A percentile compares a stretch with the other conserved stretches of the same genome.
phyloP scores from a whole-genome alignment of 352 stramenopile species.

The Peronospora belbahrii region DNA sequence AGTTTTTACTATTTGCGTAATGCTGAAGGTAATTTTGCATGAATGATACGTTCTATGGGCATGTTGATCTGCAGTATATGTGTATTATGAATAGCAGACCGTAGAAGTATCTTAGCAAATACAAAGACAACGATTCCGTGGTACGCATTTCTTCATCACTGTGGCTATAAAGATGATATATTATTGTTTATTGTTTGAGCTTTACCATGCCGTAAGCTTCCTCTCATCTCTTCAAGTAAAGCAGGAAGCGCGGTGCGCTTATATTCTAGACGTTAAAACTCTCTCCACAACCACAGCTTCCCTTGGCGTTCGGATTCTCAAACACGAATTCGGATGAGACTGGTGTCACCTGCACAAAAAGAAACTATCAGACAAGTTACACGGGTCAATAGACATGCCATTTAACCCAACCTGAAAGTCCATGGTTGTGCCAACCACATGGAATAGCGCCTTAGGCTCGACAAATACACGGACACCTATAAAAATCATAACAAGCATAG shows the following conservation, averaged over 20 bases:
- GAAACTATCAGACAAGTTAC: not conserved
- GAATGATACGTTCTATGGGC: too few relatives aligned
- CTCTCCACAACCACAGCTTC: conserved; percentile 97
- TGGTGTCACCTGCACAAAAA: conserved; percentile 82
- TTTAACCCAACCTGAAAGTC: conserved; percentile 86
- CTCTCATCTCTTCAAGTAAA: conserved; percentile 1
- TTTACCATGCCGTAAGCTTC: conserved; percentile 13
- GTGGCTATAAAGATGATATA: conserved; percentile 30
- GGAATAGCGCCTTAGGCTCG: conserved; percentile 97
- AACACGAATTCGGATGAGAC: conserved; percentile 98
- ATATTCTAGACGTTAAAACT: conserved; percentile 95
- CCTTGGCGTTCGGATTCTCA: conserved; percentile 99
- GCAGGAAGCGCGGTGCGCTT: conserved; percentile 2
- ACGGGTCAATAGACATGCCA: not conserved
- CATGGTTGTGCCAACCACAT: conserved; percentile 98
- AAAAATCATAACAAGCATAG: conserved; percentile 1
- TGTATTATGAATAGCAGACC: conserved; percentile 57
- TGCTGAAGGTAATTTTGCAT: too few relatives aligned
- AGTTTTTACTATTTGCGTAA: too few relatives aligned
- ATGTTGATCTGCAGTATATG: too few relatives aligned
- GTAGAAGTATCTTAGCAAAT: conserved; percentile 46
- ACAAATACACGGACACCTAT: conserved; percentile 95
- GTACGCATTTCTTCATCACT: too few relatives aligned
- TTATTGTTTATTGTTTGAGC: conserved; percentile 17
- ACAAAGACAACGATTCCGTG: too few relatives aligned